Conservation (phyloP, 495 filamentous ascomycete species). For the Neurospora sp. region DNA sequence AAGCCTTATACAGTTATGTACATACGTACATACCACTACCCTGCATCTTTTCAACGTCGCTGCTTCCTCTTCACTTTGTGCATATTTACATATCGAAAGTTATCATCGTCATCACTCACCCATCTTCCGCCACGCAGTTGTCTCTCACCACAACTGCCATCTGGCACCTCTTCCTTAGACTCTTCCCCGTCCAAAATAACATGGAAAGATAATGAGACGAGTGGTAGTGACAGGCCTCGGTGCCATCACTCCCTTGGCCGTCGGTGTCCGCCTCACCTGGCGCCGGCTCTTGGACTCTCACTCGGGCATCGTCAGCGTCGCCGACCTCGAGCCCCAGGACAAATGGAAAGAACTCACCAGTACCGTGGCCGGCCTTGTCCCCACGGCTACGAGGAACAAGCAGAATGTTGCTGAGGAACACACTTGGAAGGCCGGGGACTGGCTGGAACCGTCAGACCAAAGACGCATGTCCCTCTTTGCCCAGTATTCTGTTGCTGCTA, state of each 20-base stretch:
- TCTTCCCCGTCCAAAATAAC: not conserved
- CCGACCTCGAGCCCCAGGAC: constrained; percentile 38
- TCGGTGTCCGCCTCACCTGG: constrained; percentile 75
- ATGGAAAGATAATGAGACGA: constrained; percentile 57
- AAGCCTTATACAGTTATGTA: not conserved
- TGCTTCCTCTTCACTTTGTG: not conserved
- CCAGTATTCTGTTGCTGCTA: constrained; percentile 81
- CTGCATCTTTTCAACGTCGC: not conserved
- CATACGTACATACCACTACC: not conserved
- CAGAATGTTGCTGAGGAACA: constrained; percentile 8
- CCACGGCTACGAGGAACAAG: constrained; percentile 15
- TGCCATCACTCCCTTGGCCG: constrained; percentile 80
- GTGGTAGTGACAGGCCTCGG: constrained; percentile 95
- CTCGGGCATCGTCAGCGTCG: constrained; percentile 68
- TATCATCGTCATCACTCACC: not conserved
- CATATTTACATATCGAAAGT: not conserved
- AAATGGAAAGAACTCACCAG: constrained; percentile 63
- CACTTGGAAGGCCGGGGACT: constrained; percentile 67
- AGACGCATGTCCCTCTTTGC: constrained; percentile 85
- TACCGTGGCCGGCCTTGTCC: constrained; percentile 76
- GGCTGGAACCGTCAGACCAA: constrained; percentile 60
- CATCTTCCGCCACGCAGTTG: not conserved
- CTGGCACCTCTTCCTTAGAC: not conserved
- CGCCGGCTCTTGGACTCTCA: constrained; percentile 64
- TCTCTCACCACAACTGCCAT: not conserved